Evolutionary conservation across 2,329 filamentous ascomycete genomes (phyloP), one percentile per base, ranked within the genome.

Genomic region (Aschersonia sp.): DNA sequence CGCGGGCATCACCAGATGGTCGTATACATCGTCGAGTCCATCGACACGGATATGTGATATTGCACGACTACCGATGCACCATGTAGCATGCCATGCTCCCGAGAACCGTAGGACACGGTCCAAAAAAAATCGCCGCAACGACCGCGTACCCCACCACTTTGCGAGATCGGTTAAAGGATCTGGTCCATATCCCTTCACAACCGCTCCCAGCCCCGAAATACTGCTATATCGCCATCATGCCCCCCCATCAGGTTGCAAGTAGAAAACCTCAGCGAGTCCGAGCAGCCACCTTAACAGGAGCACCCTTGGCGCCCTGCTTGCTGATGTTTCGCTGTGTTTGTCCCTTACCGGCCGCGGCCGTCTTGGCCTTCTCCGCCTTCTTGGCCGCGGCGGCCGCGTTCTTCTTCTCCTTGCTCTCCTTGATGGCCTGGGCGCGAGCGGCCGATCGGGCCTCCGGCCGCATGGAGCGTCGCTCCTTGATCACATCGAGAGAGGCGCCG

Each of bases 321-420:
- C 88, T 89, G 70, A 84, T 76, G 69, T 94, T 86, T 71, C 85
- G 82, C 64, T 73, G 70, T 59, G 78, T 76, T 75, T 89, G 80
- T 66, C 88, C 89, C 75, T 86, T 84, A 67, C 82, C 73, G 59
- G 82, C 78, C 53, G 59, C 79, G 57, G 89, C 89, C 65, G 62
- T 77, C 86, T 97, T 97, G 64, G 92, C 92, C 88, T 98, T 98
- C 75, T 97, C 89, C 52, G 87, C 85, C 86, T 97, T 98, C 88
- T 97, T 98, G 71, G 81, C 82, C 69, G 81, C 85, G 72, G 87
- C 83, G 54, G 81, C 78, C 55, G 82, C 89, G 58, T 82, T 75
- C 80, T 94, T 94, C 89, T 97, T 96, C 72, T 94, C 89, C 85
- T 98, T 98, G 76, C 82, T 86, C 69, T 94, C 89, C 80, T 91